A percentile compares a stretch with the other conserved stretches of the same genome.
Evolutionary conservation across 2,329 filamentous ascomycete genomes (phyloP).

Genomic region (Pyrenophora tritici-repentis): DNA sequence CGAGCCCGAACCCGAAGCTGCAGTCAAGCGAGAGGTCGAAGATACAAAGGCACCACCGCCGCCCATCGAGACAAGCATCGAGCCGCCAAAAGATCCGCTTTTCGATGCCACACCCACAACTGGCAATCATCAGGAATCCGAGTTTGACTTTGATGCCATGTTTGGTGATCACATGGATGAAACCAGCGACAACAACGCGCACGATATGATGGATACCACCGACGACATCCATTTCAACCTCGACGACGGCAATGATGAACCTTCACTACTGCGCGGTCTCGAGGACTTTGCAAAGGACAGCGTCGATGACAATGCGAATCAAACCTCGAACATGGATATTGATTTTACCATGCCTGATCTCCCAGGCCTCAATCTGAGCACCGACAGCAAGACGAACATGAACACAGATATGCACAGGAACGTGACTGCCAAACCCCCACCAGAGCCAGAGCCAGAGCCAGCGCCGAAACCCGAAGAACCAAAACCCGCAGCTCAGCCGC

Average conservation of each 20-base stretch:
- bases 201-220: slow-evolving; percentile 34
- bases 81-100: slow-evolving; percentile 32
- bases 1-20: slow-evolving; percentile 6
- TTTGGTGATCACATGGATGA: slow-evolving; percentile 42
- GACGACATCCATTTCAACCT: slow-evolving; percentile 41
- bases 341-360: slow-evolving; percentile 42
- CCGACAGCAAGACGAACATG: slow-evolving; percentile 12
- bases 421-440: slow-evolving; percentile 9
- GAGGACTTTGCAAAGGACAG: slow-evolving; percentile 44
- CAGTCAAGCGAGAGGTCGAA: slow-evolving; percentile 17
- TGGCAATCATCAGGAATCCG: slow-evolving; percentile 38
- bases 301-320: slow-evolving; percentile 21
- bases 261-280: slow-evolving; percentile 42
- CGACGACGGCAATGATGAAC: slow-evolving; percentile 34
- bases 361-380: slow-evolving; percentile 26
- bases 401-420: background rate
- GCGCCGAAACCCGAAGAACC: slow-evolving; percentile 11
- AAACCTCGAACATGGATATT: slow-evolving; percentile 28
- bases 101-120: slow-evolving; percentile 40
- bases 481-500: slow-evolving; percentile 14
- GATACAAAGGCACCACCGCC: slow-evolving; percentile 9
- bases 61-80: slow-evolving; percentile 22
- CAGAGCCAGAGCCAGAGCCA: slow-evolving; percentile 6
- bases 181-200: slow-evolving; percentile 20
- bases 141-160: slow-evolving; percentile 48